phyloP scores from a whole-genome alignment of 768 basidiomycete species.

The Naganishia vishniacii region DNA sequence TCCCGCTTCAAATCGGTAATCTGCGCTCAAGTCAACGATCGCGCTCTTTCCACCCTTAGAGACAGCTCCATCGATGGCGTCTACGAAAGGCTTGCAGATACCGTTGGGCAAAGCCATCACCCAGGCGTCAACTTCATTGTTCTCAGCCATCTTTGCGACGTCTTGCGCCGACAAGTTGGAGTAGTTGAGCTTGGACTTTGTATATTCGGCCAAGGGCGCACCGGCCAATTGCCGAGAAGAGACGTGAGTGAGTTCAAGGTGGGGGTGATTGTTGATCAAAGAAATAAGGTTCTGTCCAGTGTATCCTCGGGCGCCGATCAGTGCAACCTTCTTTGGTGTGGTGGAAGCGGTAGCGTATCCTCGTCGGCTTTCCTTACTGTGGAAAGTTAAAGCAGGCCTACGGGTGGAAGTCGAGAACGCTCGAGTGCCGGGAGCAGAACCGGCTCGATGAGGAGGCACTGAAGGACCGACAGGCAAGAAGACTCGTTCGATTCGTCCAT shows the following conservation, averaged over 20 bases:
- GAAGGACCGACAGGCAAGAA: constrained; percentile 70
- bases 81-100: constrained; percentile 80
- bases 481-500: constrained; percentile 75
- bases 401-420: constrained; percentile 49
- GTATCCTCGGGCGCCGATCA: constrained; percentile 93
- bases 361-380: constrained; percentile 52
- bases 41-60: constrained; percentile 62
- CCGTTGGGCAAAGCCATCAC: constrained; percentile 99
- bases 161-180: constrained; percentile 71
- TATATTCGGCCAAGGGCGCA: constrained; percentile 69
- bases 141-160: constrained; percentile 80
- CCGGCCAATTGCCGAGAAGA: constrained; percentile 93
- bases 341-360: constrained; percentile 73
- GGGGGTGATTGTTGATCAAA: constrained; percentile 80
- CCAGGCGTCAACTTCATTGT: constrained; percentile 92
- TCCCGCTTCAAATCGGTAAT: constrained; percentile 85
- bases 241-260: constrained; percentile 85
- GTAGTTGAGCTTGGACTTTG: constrained; percentile 67
- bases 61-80: constrained; percentile 51
- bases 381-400: constrained; percentile 29
- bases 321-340: constrained; percentile 77
- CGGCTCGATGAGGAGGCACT: constrained; percentile 42
- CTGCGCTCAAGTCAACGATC: constrained; percentile 80
- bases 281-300: constrained; percentile 88
- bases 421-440: constrained; percentile 55